Evolutionary conservation across 345 rosid species (phyloP).

Genomic region (Sisymbrium irio): DNA sequence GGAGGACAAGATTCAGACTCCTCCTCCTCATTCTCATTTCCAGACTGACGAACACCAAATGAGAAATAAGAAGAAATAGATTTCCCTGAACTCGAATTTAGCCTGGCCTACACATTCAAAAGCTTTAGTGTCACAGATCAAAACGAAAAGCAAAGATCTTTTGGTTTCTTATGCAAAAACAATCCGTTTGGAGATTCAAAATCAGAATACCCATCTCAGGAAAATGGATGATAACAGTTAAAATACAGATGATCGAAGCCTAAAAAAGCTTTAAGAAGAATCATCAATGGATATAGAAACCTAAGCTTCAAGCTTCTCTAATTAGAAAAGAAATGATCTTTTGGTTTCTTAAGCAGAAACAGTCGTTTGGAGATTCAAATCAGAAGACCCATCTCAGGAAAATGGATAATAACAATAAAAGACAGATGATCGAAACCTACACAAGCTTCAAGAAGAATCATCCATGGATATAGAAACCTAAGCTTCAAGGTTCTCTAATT

Average conservation of each 20-base stretch:
- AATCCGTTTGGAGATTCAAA: too few species aligned
- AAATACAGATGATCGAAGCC: not conserved
- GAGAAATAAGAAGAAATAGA: conserved; percentile 53
- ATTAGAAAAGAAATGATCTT: not conserved
- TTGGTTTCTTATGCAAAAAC: too few species aligned
- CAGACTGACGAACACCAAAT: conserved; percentile 41
- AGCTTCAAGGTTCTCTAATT: too few species aligned
- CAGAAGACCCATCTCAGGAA: not conserved
- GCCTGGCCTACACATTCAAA: conserved; percentile 63
- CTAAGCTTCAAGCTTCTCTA: too few species aligned
- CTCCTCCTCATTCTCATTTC: conserved; percentile 40
- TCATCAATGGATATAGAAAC: too few species aligned
- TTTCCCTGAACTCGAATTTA: conserved; percentile 42
- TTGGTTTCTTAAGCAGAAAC: too few species aligned
- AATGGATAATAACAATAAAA: not conserved
- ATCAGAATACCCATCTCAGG: not conserved
- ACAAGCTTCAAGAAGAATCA: not conserved
- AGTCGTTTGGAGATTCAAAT: too few species aligned
- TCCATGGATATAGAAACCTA: too few species aligned
- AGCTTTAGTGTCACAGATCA: conserved; percentile 18
- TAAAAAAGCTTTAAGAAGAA: not conserved
- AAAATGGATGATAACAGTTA: not conserved
- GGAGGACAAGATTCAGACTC: conserved; percentile 40
- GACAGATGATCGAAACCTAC: conserved; percentile 11
- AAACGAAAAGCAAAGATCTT: not conserved